A percentile compares a stretch with the other conserved stretches of the same genome.
Conservation (phyloP, 495 filamentous ascomycete species). For the Hypoxylon lenormandii region DNA sequence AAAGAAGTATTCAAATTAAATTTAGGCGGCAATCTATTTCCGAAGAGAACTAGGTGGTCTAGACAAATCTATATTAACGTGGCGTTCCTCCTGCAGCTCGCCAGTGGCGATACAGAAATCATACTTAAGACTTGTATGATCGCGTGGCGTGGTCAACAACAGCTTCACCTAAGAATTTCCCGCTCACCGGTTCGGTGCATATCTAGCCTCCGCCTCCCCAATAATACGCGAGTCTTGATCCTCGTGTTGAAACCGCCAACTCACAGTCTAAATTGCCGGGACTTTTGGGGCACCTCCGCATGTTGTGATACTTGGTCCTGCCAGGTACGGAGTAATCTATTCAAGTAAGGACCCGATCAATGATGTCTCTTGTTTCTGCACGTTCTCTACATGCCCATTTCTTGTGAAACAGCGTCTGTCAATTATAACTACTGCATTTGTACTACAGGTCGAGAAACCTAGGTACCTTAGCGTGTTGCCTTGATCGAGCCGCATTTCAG, state of each 20-base stretch:
- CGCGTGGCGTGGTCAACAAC: not conserved
- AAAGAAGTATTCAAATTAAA: not conserved
- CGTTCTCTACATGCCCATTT: conserved; percentile 5
- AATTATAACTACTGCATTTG: not conserved
- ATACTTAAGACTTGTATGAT: conserved; percentile 18
- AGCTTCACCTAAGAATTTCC: conserved; percentile 22
- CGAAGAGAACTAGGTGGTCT: conserved; percentile 16
- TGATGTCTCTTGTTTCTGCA: conserved; percentile 6
- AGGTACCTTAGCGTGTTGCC: too few relatives aligned
- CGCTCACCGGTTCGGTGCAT: conserved; percentile 30
- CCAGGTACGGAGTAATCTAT: conserved; percentile 12
- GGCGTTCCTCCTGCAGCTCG: conserved; percentile 30
- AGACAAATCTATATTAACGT: conserved; percentile 23
- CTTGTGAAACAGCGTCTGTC: not conserved
- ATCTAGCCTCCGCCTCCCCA: conserved; percentile 6
- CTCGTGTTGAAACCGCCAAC: conserved; percentile 23
- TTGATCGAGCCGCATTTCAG: conserved; percentile 4
- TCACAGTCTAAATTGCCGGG: conserved; percentile 12
- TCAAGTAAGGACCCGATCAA: conserved; percentile 29
- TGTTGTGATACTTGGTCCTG: not conserved
- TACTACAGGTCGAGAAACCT: not conserved
- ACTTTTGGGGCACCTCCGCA: not conserved
- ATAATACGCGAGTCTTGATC: conserved; percentile 9
- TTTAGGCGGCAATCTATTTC: not conserved
- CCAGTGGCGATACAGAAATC: conserved; percentile 13